Base-by-base conservation (phyloP, 768 basidiomycete species). In the Melanogaster broomeanus region DNA sequence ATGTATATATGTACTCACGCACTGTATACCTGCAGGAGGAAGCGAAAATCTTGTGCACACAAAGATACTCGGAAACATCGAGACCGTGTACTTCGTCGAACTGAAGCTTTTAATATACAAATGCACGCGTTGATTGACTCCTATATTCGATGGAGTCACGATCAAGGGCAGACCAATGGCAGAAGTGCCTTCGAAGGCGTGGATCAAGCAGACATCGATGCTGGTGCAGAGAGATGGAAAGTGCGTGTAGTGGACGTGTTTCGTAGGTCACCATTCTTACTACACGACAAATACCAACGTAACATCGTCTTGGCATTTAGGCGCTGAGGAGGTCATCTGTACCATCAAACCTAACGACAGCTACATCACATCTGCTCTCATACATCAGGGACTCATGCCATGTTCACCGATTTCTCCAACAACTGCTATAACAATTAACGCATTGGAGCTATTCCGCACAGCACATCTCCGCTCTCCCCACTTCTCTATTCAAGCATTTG, bases 401-500 rank as follows among this genome's bases (percentile, higher is more conserved):
- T 55, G 53, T 22, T 55, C 49, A 7, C 53, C 53, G 8, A 45
- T 50, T 11, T 18, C 34, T 11, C 53, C 53, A 4, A 12, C 48
- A 19, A 39, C 40, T 2, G 49, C 13, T 3, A 40, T 55, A 16
- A 55, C 53, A 7, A 22, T 45, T 4, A 25, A 55, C 4, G n/a
- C 40, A 10, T 27, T 49, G 4, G 22, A 58, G n/a, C 38, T 61
- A 2, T 65, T 50, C 42, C 42, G 48, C 7, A 15, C 51, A 1
- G 41, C 60, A 18, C 53, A 27, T 7, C 34, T 52, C 1, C 45
- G 47, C 13, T 52, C 46, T 21, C 66, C 60, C 3, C 58, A 55
- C 16, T 52, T 60, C 8, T 58, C 59, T 2, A 56, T 63, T 6
- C 59, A 67, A 38, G 53, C 58, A 2, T 61, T 55, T 19, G 51